A percentile compares a stretch with the other conserved stretches of the same genome.
Conservation (phyloP, 2,329 filamentous ascomycete species). For the Paecilomyces dactylethromorphus region DNA sequence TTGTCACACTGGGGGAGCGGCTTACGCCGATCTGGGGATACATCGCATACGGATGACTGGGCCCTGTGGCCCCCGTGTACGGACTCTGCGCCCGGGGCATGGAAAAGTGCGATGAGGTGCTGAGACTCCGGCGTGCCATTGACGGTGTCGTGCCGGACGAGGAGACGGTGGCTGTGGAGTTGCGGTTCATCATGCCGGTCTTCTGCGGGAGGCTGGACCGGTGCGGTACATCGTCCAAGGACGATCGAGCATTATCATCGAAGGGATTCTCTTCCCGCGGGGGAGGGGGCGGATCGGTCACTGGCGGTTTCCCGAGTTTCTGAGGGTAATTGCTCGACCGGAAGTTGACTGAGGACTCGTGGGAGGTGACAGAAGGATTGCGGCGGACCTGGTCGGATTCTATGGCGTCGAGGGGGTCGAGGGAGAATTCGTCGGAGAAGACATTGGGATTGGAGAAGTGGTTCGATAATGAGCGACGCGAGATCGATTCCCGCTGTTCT, state of each 20-base stretch:
- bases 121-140: constrained; percentile 33
- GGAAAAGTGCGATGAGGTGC: constrained; percentile 39
- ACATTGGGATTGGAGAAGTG: constrained; percentile 36
- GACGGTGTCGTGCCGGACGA: constrained; percentile 22
- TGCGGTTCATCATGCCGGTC: constrained; percentile 22
- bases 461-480: constrained; percentile 21
- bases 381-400: constrained; percentile 22
- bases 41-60: constrained; percentile 79
- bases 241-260: constrained; percentile 27
- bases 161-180: constrained; percentile 21
- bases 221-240: constrained; percentile 21
- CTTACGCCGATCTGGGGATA: constrained; percentile 63
- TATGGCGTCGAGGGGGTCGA: constrained; percentile 34
- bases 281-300: constrained; percentile 15
- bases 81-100: constrained; percentile 52
- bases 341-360: constrained; percentile 25
- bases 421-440: constrained; percentile 44
- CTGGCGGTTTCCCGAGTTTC: constrained; percentile 2
- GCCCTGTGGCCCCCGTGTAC: constrained; percentile 63
- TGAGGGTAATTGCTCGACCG: constrained; percentile 13
- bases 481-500: constrained; percentile 20
- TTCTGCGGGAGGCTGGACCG: constrained; percentile 32
- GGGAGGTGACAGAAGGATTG: constrained; percentile 24
- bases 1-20: constrained; percentile 61
- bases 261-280: constrained; percentile 24